A percentile compares a stretch with the other conserved stretches of the same genome.
Conservation (phyloP, 176 grass and related monocot species). For the Otatea glauca region DNA sequence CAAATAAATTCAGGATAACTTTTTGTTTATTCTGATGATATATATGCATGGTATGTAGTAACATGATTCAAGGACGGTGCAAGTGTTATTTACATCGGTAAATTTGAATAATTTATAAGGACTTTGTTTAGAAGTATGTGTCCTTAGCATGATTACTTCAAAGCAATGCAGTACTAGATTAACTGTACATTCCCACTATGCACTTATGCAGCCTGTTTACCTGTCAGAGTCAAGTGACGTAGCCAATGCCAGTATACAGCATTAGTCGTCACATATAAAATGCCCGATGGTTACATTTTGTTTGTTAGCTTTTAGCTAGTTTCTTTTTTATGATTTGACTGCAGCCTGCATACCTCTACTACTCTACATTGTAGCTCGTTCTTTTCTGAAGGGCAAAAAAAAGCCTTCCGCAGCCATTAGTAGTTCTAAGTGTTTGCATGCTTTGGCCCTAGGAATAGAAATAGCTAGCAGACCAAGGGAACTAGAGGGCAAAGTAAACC, state of each 20-base stretch:
- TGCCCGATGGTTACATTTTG: constrained; percentile 42
- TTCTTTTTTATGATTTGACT: constrained; percentile 28
- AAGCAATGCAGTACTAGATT: constrained; percentile 25
- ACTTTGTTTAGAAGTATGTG: neutral
- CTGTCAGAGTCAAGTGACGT: constrained; percentile 47
- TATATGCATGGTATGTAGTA: neutral
- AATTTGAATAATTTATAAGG: neutral
- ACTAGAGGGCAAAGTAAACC: neutral
- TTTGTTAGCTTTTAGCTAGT: constrained; percentile 36
- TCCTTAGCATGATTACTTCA: constrained; percentile 2
- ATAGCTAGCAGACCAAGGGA: neutral
- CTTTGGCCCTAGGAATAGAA: neutral
- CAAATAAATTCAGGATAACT: neutral
- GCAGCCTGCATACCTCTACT: constrained; percentile 35
- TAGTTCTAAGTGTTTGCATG: neutral
- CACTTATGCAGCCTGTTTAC: constrained; percentile 58
- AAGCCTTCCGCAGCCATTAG: neutral
- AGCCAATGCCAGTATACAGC: constrained; percentile 42
- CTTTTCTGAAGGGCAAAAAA: neutral
- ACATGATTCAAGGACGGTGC: neutral
- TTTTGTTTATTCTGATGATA: neutral
- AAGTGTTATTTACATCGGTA: neutral
- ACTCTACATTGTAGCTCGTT: constrained; percentile 15
- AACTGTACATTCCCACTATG: constrained; percentile 43
- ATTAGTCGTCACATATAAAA: constrained; percentile 31